Evolutionary conservation across 805 yeast species (phyloP), one percentile per base, ranked within the genome.

Genomic region (Starmerella kuoi): DNA sequence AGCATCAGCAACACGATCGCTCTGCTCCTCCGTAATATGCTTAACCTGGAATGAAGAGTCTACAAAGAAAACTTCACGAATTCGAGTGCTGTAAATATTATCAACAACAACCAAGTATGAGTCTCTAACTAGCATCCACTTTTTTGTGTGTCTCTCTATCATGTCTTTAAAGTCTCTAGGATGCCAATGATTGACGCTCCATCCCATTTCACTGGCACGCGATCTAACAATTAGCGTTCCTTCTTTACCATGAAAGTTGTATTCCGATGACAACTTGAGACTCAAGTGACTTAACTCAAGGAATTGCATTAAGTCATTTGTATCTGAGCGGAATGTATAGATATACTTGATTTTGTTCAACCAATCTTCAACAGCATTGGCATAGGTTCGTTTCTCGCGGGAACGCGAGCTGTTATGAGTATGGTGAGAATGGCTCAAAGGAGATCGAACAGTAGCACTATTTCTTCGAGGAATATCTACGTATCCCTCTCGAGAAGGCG

Each of bases 111-210:
- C 74, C 32, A 91, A 68, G 55, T 84, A 91, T 1, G 94, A 79
- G 56, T 77, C 79, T 44, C 97, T 72, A 2, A 91, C 74, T 43
- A 91, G 63, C 48, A 85, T 76, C 99, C 99, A 91, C 60, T 91
- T 91, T 31, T 77, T 78, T 0, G 93, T 78, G 51, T 93, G 88
- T 61, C 99, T 76, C 49, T 74, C 77, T 39, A 88, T 80, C 95
- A 91, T 85, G 28, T 83, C 86, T 51, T 74, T 73, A 53, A 85
- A 65, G 54, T 84, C 96, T 47, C 76, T 73, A 6, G 83, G 75
- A 47, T 73, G 76, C 61, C 85, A 74, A 57, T 88, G 96, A 3
- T 91, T 82, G 5, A 88, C 95, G 52, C 94, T 69, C 97, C 98
- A 91, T 2, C 98, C 97, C 58, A 85, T 94, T 0, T 86, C 70